Conservation (phyloP, 1,284 basidiomycete genomes). For the Ustilago hordei region DNA sequence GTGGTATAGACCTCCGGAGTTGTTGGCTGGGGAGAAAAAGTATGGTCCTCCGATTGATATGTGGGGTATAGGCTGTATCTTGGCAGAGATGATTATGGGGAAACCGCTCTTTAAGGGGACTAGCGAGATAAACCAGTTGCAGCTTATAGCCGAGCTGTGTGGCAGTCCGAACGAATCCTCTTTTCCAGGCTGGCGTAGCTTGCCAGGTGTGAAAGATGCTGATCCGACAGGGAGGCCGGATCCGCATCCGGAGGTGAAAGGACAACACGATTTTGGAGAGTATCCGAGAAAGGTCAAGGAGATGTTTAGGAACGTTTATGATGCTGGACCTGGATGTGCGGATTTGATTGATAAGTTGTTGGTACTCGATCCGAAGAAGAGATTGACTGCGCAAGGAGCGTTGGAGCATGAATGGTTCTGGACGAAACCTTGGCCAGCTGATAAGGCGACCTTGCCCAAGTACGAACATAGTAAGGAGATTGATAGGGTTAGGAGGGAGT, state of each 20-base stretch:
- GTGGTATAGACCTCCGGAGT: slow-evolving; percentile 97
- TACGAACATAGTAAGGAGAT: slow-evolving; percentile 67
- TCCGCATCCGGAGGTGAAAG: slow-evolving; percentile 48
- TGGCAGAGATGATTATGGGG: slow-evolving; percentile 93
- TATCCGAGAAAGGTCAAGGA: slow-evolving; percentile 51
- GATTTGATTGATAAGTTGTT: slow-evolving; percentile 66
- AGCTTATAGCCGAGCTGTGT: slow-evolving; percentile 88
- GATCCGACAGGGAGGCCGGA: slow-evolving; percentile 62
- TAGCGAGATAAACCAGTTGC: slow-evolving; percentile 89
- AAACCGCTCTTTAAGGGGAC: slow-evolving; percentile 88
- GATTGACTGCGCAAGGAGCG: slow-evolving; percentile 63
- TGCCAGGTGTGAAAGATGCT: slow-evolving; percentile 68
- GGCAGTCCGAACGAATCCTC: slow-evolving; percentile 81
- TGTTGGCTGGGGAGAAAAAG: slow-evolving; percentile 85
- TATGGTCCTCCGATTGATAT: slow-evolving; percentile 96
- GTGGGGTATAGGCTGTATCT: slow-evolving; percentile 98
- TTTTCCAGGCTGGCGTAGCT: slow-evolving; percentile 81
- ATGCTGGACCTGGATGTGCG: slow-evolving; percentile 55
- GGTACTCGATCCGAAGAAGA: slow-evolving; percentile 62
- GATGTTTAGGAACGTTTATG: slow-evolving; percentile 49
- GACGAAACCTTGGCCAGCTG: slow-evolving; percentile 63
- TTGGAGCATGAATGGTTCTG: slow-evolving; percentile 68
- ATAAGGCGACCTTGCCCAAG: slow-evolving; percentile 63
- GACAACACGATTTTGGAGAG: slow-evolving; percentile 60
- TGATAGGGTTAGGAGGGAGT: slow-evolving; percentile 55